Evolutionary conservation across 768 basidiomycete species (phyloP), one percentile per base, ranked within the genome.

Genomic region (Tricholoma saponaceum): DNA sequence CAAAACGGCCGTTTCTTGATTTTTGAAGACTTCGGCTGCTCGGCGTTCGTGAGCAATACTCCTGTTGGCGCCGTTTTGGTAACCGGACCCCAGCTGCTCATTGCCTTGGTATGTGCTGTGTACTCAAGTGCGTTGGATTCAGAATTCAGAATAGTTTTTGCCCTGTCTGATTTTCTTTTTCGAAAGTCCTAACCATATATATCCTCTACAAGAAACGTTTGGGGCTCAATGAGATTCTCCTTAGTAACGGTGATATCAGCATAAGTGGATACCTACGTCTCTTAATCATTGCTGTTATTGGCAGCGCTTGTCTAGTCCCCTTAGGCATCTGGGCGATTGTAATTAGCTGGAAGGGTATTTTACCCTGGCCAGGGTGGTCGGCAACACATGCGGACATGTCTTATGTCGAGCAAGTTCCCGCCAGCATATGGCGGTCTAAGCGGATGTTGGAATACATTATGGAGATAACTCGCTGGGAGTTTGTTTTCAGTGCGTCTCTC

Each of bases 1-100:
- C 79, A 83, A 69, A 81, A 81, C 10, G 83, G 85, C 66, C 80
- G 83, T 5, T 86, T 77, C 69, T 71, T 85, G 62, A 81, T 87
- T 47, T 77, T 73, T 54, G 83, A 85, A 62, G 77, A 84, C 52
- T 60, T 84, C 14, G 85, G 84, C 6, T 86, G 85, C 69, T 77
- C 66, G 49, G 81, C 82, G 1, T 70, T 69, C 33, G 77, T 75
- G 5, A 83, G 77, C 69, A 74, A 79, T 61, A 79, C 81, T 0
- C 70, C 74, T 33, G 68, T 76, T 3, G 75, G 80, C 0, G 70
- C 75, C 52, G 66, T 77, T 14, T 63, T 87, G 23, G 74, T 78
- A 26, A 76, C 65, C 62, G 58, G 73, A 55, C 77, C 72, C 59
- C 76, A 74, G 5, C 51, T 56, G 25, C 28, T 75, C 25, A 74